These are phyloP conservation scores for Dactylellina cionopaga DNA, from an alignment of 2,329 filamentous ascomycete genomes.

Conservation along the genomic window DNA sequence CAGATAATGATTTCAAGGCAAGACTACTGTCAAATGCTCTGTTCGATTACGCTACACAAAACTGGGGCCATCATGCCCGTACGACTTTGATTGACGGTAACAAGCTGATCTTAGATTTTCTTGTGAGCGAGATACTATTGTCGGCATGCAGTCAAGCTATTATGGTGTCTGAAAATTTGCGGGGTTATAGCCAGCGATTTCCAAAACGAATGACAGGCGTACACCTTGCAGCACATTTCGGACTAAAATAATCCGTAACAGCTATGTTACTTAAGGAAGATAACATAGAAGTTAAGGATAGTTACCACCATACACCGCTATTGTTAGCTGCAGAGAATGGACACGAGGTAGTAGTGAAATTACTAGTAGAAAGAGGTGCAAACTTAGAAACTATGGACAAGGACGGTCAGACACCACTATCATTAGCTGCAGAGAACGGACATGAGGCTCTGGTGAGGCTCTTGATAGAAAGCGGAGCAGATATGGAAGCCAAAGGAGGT, in stretches of 20 bases:
- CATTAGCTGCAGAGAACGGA: not conserved
- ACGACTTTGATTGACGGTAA: not conserved
- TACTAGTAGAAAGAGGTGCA: not conserved
- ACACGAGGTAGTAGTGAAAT: not conserved
- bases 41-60: not conserved
- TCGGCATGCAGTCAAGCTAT: not conserved
- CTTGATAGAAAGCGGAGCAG: not conserved
- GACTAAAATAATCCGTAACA: not conserved
- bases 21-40: not conserved
- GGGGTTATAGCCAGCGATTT: too few relatives aligned
- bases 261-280: not conserved
- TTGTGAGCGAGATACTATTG: not conserved
- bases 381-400: not conserved
- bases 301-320: not conserved
- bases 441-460: not conserved
- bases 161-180: too few relatives aligned
- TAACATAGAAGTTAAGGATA: not conserved
- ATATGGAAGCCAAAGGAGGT: not conserved
- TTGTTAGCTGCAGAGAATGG: not conserved
- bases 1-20: not conserved
- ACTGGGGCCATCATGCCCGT: conserved; percentile 9
- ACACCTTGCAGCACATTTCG: conserved; percentile 1
- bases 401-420: not conserved
- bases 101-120: not conserved
- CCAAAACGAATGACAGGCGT: not conserved